Evolutionary conservation across 805 yeast species (phyloP), one percentile per base, ranked within the genome.

Genomic region (Candida loeiensis): DNA sequence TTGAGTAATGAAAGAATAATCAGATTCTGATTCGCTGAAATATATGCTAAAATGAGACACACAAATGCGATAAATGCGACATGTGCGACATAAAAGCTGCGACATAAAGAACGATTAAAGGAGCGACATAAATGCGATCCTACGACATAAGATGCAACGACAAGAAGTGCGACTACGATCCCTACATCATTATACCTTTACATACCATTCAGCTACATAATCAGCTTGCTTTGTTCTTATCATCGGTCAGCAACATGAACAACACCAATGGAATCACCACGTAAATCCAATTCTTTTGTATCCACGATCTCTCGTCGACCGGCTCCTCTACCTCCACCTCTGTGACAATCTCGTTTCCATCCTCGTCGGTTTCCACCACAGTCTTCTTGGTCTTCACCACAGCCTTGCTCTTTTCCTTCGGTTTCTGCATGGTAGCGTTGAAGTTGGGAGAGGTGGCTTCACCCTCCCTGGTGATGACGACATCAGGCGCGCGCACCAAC

Each of bases 281-380:
- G 55, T 74, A 78, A 69, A 76, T 66, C 85, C 85, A 80, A 58
- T 80, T 73, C 54, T 73, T 73, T 53, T 79, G 83, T 13, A 79
- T 59, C 58, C 77, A 79, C 4, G 80, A 71, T 27, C 66, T 51
- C 12, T 53, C 54, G 34, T 54, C 59, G 17, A 53, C 56, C 14
- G 41, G 50, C 14, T 49, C 55, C 37, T 46, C 57, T 12, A 46
- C 54, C 36, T 48, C 57, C 1, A 51, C 38, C 18, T 49, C 59
- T 18, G 41, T 41, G 37, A 54, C 57, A 3, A 48, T 45, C 27
- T 46, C 51, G 7, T 52, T 54, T 1, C 64, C 66, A 2, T 54
- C 43, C 9, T 55, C 58, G 37, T 59, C 58, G 17, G 43, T 50
- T 13, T 37, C 42, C 30, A 34, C 50, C 8, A 52, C 44, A 9